Base-by-base conservation (phyloP, 352 stramenopile species). In the Achlya hypogyna region DNA sequence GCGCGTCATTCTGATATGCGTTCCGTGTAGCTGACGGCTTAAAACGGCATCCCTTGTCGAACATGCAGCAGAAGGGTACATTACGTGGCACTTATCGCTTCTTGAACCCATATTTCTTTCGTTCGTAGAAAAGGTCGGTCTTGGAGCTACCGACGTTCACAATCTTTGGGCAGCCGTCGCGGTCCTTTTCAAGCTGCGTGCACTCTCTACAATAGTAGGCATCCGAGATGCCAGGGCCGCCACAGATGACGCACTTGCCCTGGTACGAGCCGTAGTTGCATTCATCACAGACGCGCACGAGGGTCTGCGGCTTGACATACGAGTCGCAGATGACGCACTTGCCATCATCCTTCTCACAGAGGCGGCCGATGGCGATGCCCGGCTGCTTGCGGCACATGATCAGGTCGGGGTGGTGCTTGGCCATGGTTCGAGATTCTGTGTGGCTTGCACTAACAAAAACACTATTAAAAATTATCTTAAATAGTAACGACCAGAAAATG, bases 331-430 rank as follows among this genome's bases (percentile, higher is more conserved):
- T 97, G 28, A 99, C 96, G 71, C 97, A 99, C 79, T 98, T 98
- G 62, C 97, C 97, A 75, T 99, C 97, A 77, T 98, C 94, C 81
- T 99, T 99, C 78, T 99, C 97, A 70, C 98, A 99, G 9, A 99
- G 81, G 14, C 97, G 88, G 31, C 91, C 93, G 76, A 98, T 98
- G 9, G 92, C 93, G 71, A 99, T 95, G 69, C 98, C 98, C 38
- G 98, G 96, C 76, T 99, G 96, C 88, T 99, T 99, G 69, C 98
- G 90, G 84, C 98, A 99, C 95, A 99, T 99, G 62, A 99, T 93
- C 51, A 99, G 84, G 79, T 99, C 98, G 29, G 97, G 96, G 84
- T 99, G 97, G 83, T 99, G 97, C 82, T 99, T 99, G 53, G 97
- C 97, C 96, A 99, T 99, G 6, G 35, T 74, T n/a, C 20, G 65